phyloP scores from a whole-genome alignment of 768 basidiomycete species.

The Sarcodon aspratus region DNA sequence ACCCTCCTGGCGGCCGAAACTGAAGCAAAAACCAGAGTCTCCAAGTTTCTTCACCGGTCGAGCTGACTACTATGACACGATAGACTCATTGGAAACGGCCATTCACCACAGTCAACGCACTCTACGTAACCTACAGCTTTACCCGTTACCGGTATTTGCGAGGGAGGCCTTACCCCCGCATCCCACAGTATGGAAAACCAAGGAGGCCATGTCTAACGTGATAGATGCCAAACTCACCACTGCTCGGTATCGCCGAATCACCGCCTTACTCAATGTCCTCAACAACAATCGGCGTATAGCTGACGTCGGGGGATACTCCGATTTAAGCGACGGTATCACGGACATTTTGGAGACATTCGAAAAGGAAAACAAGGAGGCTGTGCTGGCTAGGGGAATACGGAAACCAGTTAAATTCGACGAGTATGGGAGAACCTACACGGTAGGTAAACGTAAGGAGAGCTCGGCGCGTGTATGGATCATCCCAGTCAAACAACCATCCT shows the following conservation, averaged over 20 bases:
- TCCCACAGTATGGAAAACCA: conserved; percentile 58
- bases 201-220: conserved; percentile 42
- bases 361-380: conserved; percentile 42
- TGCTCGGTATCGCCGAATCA: conserved; percentile 56
- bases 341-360: conserved; percentile 54
- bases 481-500: conserved; percentile 28
- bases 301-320: conserved; percentile 40
- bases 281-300: conserved; percentile 53
- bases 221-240: conserved; percentile 55
- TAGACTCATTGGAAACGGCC: conserved; percentile 55
- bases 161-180: conserved; percentile 45
- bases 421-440: conserved; percentile 74
- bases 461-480: conserved; percentile 92
- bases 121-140: conserved; percentile 54
- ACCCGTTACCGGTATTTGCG: conserved; percentile 70
- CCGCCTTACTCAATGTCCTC: conserved; percentile 52
- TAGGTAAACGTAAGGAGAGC: conserved; percentile 84
- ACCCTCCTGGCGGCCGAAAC: not conserved
- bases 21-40: conserved; percentile 38
- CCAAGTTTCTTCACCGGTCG: conserved; percentile 81
- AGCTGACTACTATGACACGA: conserved; percentile 61
- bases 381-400: conserved; percentile 34
- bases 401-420: conserved; percentile 56
- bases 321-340: conserved; percentile 38
- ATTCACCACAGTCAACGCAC: conserved; percentile 43